Evolutionary conservation across 257 asterid genomes (phyloP), one percentile per base, ranked within the genome.

Genomic region (Plantago ovata): DNA sequence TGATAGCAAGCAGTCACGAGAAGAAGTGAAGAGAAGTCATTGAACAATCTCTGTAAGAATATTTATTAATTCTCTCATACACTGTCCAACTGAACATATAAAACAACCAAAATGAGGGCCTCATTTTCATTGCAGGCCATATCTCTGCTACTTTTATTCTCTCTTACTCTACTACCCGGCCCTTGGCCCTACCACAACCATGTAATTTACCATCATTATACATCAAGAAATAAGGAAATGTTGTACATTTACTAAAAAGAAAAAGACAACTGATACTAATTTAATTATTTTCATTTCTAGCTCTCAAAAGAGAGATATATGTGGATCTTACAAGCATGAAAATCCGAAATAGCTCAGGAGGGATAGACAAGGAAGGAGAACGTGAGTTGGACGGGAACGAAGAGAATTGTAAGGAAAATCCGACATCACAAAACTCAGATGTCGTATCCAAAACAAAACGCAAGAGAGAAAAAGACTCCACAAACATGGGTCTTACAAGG

Each of bases 291-390:
- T 53, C 56, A 9, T 54, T 41, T 3, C 11, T 7, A 63, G 45
- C 10, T 44, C 62, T 72, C 11, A 9, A 51, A 14, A 13, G 28
- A 55, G 44, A 49, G 53, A 63, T 38, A 42, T n/a, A n/a, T 1
- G 36, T 28, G 36, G 36, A 10, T 14, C 13, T 4, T 48, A 28
- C 20, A 11, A 53, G 40, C 38, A 56, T 55, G 21, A 41, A 42
- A 40, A n/a, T 52, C 28, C 43, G 53, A 62, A n/a, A 72, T 49
- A 89, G 97, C 97, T 90, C 97, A 84, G 79, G 90, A 87, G 98
- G 98, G 96, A 91, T 87, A 91, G 95, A 85, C 95, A 83, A 85
- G 98, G 94, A 91, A 87, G 89, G 96, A 91, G 95, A 83, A 85
- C 13, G 48, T 46, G 96, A 80, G 82, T 71, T 70, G 87, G 72